These are phyloP conservation scores for Phyllachora maydis DNA, from an alignment of 2,329 filamentous ascomycete species.

Conservation along the genomic window DNA sequence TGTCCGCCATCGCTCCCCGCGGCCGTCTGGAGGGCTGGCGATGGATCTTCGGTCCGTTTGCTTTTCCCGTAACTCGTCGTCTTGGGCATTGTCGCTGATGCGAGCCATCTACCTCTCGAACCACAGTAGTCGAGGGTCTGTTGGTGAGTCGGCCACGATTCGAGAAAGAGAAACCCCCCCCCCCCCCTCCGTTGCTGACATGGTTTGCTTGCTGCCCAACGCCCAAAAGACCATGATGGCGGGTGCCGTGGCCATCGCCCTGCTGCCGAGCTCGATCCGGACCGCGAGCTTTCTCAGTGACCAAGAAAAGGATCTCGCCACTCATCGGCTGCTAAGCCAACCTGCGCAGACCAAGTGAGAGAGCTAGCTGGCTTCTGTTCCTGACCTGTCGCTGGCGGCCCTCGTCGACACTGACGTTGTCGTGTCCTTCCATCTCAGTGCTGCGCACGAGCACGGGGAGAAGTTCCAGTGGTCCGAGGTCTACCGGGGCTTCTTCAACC, in stretches of 20 bases:
- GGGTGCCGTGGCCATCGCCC: constrained; percentile 26
- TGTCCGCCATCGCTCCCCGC: constrained; percentile 68
- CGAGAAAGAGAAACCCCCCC: no score
- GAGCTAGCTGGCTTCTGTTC: neutral
- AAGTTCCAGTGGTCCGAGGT: constrained; percentile 41
- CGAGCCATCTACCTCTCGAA: no score
- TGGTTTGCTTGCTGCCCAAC: neutral
- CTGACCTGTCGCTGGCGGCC: no score
- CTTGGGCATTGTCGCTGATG: no score
- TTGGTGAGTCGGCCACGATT: constrained; percentile 19
- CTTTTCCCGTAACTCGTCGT: no score
- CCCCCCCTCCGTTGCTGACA: neutral
- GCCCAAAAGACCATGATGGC: constrained; percentile 26
- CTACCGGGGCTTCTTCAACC: constrained; percentile 45
- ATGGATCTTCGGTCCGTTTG: no score
- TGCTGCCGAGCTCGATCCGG: constrained; percentile 33
- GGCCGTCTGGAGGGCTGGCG: constrained; percentile 53
- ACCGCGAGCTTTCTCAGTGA: constrained; percentile 29
- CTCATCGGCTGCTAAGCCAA: constrained; percentile 12
- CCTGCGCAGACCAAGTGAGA: constrained; percentile 12
- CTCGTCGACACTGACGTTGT: no score
- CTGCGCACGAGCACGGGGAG: constrained; percentile 16
- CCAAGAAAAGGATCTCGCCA: constrained; percentile 27
- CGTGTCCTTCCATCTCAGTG: constrained; percentile 2
- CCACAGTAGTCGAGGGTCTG: constrained; percentile 38